Conservation (phyloP, 2,329 filamentous ascomycete species). For the Claviceps maximensis region DNA sequence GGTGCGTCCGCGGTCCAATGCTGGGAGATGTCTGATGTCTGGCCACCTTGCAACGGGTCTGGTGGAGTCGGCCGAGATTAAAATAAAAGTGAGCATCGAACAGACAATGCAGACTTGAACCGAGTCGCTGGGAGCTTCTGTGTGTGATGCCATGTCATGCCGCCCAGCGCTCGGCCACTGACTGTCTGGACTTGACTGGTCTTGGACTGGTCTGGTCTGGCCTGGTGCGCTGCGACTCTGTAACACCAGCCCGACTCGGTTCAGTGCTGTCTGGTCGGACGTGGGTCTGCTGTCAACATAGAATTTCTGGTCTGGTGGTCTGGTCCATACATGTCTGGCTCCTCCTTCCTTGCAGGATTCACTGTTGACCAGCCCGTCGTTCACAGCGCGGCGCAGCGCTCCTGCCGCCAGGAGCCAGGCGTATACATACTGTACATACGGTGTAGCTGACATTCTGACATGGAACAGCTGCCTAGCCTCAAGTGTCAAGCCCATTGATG, state of each 20-base stretch:
- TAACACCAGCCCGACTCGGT: too few relatives aligned
- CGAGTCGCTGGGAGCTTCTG: background rate
- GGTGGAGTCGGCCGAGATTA: background rate
- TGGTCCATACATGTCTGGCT: too few relatives aligned
- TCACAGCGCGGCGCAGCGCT: background rate
- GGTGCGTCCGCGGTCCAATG: background rate
- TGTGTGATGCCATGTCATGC: background rate
- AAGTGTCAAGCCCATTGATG: background rate
- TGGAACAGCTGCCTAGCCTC: background rate
- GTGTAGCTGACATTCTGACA: background rate
- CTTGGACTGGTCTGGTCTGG: background rate
- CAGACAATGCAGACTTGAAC: too few relatives aligned
- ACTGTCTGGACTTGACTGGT: too few relatives aligned
- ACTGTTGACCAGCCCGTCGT: background rate
- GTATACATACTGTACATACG: background rate
- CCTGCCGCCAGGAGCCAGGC: background rate
- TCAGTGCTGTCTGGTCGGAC: too few relatives aligned
- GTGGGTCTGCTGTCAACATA: too few relatives aligned
- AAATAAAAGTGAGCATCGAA: background rate
- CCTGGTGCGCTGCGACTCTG: background rate
- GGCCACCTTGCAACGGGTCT: background rate
- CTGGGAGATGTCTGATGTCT: background rate
- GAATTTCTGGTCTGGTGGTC: too few relatives aligned
- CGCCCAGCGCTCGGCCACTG: too few relatives aligned
- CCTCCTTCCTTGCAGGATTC: background rate